Evolutionary conservation across 192 early-diverging fungal genomes (phyloP), one percentile per base, ranked within the genome.

Genomic region (Glomus cerebriforme): DNA sequence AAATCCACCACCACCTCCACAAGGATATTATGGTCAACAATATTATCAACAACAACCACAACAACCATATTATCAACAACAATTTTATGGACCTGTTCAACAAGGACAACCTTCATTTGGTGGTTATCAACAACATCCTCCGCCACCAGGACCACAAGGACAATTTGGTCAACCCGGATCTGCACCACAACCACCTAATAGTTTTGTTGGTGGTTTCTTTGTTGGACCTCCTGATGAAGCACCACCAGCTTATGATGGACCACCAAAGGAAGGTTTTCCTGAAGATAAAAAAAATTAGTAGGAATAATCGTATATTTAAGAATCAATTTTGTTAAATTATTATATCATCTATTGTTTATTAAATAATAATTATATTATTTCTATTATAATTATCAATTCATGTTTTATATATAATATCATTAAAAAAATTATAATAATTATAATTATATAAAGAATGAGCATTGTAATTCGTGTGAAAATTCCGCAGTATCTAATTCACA

Each of bases 161-260:
- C 71, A 73, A 26, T 19, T 13, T 15, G 73, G 32, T 37, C 73
- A 65, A 73, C 0, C n/a, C 2, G 24, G 8, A 4, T 49, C 43
- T n/a, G 9, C 43, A 54, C 72, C 43, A 5, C 73, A 74, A 17
- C 45, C 39, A 49, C 63, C 43, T 19, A 13, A 27, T n/a, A 9
- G 15, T 31, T 78, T 78, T 78, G 76, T 67, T 19, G 76, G 76
- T 32, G 76, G 76, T 8, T 78, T 78, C 43, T 67, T 47, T n/a
- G 54, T 74, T 74, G 73, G 73, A n/a, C 2, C n/a, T 32, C 62
- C 64, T 13, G 76, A 78, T 31, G 76, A 78, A 12, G 76, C 76
- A 8, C 76, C 76, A n/a, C 76, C 76, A 24, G 76, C 49, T 17
- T 54, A 54, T 7, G 49, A 54, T n/a, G 49, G 49, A n/a, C 49